Percentiles rank a stretch among this genome's conserved stretches.
Evolutionary conservation across 2,329 filamentous ascomycete species (phyloP).

Genomic region (Neobulgaria alba): DNA sequence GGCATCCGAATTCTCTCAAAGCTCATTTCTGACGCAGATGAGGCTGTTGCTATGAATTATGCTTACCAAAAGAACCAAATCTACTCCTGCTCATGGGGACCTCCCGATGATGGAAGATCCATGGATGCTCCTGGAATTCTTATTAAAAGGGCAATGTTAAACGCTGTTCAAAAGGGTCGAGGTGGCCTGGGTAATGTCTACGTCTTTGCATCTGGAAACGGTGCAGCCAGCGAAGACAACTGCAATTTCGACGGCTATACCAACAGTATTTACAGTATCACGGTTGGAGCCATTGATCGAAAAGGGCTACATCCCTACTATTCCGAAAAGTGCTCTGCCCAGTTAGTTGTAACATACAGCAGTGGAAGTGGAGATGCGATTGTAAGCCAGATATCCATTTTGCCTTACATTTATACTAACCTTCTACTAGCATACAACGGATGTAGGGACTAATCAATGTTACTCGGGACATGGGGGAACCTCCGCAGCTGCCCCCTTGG

Average conservation of each 20-base stretch:
- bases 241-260: constrained; percentile 99
- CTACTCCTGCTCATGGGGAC: constrained; percentile 98
- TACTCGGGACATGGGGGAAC: constrained; percentile 83
- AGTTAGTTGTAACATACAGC: constrained; percentile 93
- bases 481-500: constrained; percentile 87
- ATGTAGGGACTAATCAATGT: constrained; percentile 77
- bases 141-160: constrained; percentile 84
- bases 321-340: constrained; percentile 91
- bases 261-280: constrained; percentile 98
- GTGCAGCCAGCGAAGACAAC: constrained; percentile 79
- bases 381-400: constrained; percentile 33
- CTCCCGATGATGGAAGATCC: constrained; percentile 81
- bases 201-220: constrained; percentile 95
- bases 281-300: constrained; percentile 85
- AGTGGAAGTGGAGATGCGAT: constrained; percentile 84
- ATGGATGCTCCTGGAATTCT: constrained; percentile 92
- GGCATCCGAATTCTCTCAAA: constrained; percentile 90
- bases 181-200: constrained; percentile 80
- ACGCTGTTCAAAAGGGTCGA: constrained; percentile 82
- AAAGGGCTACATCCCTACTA: constrained; percentile 89
- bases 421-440: constrained; percentile 67
- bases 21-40: constrained; percentile 83
- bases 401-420: constrained; percentile 16
- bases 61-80: constrained; percentile 87
- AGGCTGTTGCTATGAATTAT: constrained; percentile 88